A percentile compares a stretch with the other conserved stretches of the same genome.
Conservation (phyloP, 179 eudicot species). For the Amaranthus tricolor region DNA sequence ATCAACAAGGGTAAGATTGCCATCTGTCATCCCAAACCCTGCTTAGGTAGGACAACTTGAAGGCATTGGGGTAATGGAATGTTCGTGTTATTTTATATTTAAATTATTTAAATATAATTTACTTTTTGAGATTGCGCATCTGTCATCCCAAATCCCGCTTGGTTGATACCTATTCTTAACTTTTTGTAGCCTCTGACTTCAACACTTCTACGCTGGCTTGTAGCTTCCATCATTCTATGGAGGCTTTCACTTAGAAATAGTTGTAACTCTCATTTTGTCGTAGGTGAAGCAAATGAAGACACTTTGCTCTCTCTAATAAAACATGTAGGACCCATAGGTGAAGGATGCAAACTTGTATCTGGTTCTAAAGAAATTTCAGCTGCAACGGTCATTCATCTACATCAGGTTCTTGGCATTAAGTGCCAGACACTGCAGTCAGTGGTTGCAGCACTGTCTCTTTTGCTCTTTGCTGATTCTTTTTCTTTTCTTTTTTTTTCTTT, state of each 20-base stretch:
- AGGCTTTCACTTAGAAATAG: slow-evolving; percentile 36
- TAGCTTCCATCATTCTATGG: slow-evolving; percentile 67
- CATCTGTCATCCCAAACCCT: too few relatives aligned
- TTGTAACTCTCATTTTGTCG: slow-evolving; percentile 18
- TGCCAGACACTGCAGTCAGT: slow-evolving; percentile 57
- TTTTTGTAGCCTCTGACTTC: slow-evolving; percentile 48
- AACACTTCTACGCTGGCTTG: slow-evolving; percentile 79
- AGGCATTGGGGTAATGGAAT: too few relatives aligned
- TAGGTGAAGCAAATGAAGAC: slow-evolving; percentile 25
- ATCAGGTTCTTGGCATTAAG: slow-evolving; percentile 52
- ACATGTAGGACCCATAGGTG: slow-evolving; percentile 23
- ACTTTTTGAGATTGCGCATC: too few relatives aligned
- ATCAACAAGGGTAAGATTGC: too few relatives aligned
- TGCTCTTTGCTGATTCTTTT: slow-evolving; percentile 52
- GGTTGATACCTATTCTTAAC: too few relatives aligned
- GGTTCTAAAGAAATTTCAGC: slow-evolving; percentile 56
- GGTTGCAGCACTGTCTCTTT: slow-evolving; percentile 64
- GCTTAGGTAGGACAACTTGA: too few relatives aligned
- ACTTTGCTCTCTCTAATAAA: slow-evolving; percentile 52
- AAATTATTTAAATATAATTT: too few relatives aligned
- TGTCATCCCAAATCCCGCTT: too few relatives aligned
- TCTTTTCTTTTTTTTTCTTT: too few relatives aligned
- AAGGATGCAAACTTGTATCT: slow-evolving; percentile 23
- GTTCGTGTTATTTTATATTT: too few relatives aligned
- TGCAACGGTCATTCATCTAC: slow-evolving; percentile 54